Evolutionary conservation across 306 rosid species (phyloP), one percentile per base, ranked within the genome.

Genomic region (Vicia faba): DNA sequence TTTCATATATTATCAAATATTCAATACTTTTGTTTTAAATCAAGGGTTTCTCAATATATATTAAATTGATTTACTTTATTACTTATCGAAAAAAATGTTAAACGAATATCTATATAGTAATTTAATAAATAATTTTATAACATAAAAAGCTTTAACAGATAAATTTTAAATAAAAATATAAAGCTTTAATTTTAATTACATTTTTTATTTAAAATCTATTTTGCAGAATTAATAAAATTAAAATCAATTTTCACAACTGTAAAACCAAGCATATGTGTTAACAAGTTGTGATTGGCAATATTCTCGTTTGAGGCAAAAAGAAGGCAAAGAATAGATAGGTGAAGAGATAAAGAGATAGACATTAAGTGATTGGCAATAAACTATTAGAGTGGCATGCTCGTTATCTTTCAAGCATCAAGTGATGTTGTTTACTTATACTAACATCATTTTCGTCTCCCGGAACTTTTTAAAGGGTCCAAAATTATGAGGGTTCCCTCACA

Each of bases 391-490:
- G 36, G 13, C 31, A 20, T 45, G 19, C 20, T 54, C 14, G 23
- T 20, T 46, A 50, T 43, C 38, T 38, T 61, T 61, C n/a, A 55
- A 75, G 68, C 29, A 65, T 56, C 31, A 15, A 31, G 31, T 57
- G 26, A 72, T 72, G 45, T 29, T 62, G 39, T 46, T 58, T 44
- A 29, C 60, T 31, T 6, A 49, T 5, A 53, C 63, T 25, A 70
- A 45, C 60, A 46, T 1, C 26, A 57, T 41, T 48, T 70, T 43
- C 7, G 36, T 12, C 57, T 12, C 64, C 41, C 6, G 5, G 35
- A 70, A 70, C 75, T 60, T 20, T 20, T 35, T 26, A 13, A 25
- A 61, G 36, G 51, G 31, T 48, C 61, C 61, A 53, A 53, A 59
- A 59, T 49, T 67, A 50, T 9, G 26, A 23, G 63, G 28, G 45